These are phyloP conservation scores for Ustilago hordei DNA, from an alignment of 1,284 basidiomycete species.

Conservation along the genomic window DNA sequence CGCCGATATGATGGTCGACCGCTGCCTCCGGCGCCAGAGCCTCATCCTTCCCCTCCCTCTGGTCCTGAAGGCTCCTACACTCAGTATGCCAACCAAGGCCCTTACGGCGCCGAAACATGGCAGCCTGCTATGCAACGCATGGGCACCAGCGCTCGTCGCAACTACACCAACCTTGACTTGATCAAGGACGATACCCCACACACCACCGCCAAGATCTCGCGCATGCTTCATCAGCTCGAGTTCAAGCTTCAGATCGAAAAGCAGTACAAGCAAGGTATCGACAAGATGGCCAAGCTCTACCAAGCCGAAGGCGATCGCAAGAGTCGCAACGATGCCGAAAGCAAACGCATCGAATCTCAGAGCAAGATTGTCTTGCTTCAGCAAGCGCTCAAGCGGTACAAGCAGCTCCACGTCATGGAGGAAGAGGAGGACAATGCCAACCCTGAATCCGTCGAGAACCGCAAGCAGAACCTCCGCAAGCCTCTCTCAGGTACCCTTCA, in stretches of 20 bases:
- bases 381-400: constrained; percentile 93
- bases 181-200: constrained; percentile 98
- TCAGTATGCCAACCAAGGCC: constrained; percentile 48
- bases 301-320: constrained; percentile 92
- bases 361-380: constrained; percentile 94
- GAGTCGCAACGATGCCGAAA: constrained; percentile 80
- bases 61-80: constrained; percentile 36
- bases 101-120: constrained; percentile 45
- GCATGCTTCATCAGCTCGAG: constrained; percentile 98
- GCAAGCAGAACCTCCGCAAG: constrained; percentile 89
- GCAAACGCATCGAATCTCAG: constrained; percentile 92
- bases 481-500: constrained; percentile 93
- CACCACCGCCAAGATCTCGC: constrained; percentile 94
- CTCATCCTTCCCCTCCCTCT: neutral
- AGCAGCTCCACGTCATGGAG: constrained; percentile 92
- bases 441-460: constrained; percentile 74
- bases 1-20: constrained; percentile 52
- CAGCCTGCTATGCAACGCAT: constrained; percentile 58
- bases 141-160: constrained; percentile 59
- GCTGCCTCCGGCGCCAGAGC: constrained; percentile 37
- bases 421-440: constrained; percentile 78
- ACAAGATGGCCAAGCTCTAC: constrained; percentile 93
- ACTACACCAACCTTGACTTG: constrained; percentile 75
- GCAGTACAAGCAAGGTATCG: constrained; percentile 98
- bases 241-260: constrained; percentile 98